A percentile compares a stretch with the other conserved stretches of the same genome.
Evolutionary conservation across 352 stramenopile genomes (phyloP).

Genomic region (Globisporangium echinulatum): DNA sequence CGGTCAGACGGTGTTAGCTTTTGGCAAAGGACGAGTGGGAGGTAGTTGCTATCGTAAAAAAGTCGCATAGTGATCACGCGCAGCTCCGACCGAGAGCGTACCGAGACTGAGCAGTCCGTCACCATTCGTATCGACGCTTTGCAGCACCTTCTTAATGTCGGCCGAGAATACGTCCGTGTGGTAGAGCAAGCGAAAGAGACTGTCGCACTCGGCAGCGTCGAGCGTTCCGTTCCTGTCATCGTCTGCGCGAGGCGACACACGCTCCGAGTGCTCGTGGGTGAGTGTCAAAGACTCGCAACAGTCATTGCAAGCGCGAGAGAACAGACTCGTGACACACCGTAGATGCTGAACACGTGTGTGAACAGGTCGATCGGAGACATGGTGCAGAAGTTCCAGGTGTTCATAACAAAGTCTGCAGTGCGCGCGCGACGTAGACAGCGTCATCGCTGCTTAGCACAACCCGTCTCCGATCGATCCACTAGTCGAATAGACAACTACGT

Average conservation of each 20-base stretch:
- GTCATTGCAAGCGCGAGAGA: background rate
- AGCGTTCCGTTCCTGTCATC: conserved; percentile 39
- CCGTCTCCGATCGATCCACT: background rate
- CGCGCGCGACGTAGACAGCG: background rate
- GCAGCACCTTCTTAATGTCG: conserved; percentile 25
- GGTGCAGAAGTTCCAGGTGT: conserved; percentile 58
- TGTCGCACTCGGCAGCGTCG: conserved; percentile 40
- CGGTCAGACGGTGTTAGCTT: no score
- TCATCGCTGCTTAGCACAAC: background rate
- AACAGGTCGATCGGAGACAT: conserved; percentile 34
- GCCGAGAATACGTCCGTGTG: conserved; percentile 32
- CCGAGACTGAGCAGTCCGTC: conserved; percentile 26
- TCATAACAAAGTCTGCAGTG: conserved; percentile 39
- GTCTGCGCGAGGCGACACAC: conserved; percentile 13
- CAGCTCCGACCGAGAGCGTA: background rate
- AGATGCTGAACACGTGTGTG: conserved; percentile 38
- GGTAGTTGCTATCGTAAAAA: no score
- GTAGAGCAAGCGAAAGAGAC: conserved; percentile 45
- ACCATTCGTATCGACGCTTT: conserved; percentile 25
- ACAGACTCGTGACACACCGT: conserved; percentile 17
- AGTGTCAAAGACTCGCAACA: background rate
- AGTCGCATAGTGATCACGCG: no score
- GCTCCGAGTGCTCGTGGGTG: background rate
- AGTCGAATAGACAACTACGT: background rate
- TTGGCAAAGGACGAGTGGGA: no score